Conservation (phyloP, 495 filamentous ascomycete species). For the Sporormia fimetaria region DNA sequence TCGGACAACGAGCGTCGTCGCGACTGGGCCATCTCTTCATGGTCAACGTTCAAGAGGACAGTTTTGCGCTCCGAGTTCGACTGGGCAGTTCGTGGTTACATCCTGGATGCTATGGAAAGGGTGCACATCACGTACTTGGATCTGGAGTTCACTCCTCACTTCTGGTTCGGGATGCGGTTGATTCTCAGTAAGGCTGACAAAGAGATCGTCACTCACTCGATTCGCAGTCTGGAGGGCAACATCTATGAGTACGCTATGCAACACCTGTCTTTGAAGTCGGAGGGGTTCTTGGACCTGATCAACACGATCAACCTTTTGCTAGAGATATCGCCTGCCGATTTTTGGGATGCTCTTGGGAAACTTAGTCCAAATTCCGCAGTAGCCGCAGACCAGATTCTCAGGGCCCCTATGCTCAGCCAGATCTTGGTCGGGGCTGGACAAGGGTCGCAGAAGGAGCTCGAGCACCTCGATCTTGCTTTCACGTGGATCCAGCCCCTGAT, state of each 20-base stretch:
- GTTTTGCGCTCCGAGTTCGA: conserved; percentile 64
- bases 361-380: conserved; percentile 51
- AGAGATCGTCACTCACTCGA: conserved; percentile 60
- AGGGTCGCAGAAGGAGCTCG: conserved; percentile 43
- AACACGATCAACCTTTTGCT: conserved; percentile 56
- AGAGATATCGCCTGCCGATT: conserved; percentile 59
- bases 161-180: conserved; percentile 64
- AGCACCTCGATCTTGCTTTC: conserved; percentile 48
- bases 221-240: conserved; percentile 68
- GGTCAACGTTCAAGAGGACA: conserved; percentile 46
- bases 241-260: conserved; percentile 66
- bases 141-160: conserved; percentile 44
- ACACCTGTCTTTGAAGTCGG: conserved; percentile 52
- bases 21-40: conserved; percentile 58
- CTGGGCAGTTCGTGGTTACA: conserved; percentile 61
- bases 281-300: conserved; percentile 50
- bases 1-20: conserved; percentile 46
- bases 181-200: conserved; percentile 62
- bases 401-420: conserved; percentile 52
- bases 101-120: conserved; percentile 36
- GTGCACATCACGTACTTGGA: conserved; percentile 36
- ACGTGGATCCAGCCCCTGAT: conserved; percentile 68
- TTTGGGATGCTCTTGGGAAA: conserved; percentile 76
- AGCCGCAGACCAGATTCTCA: conserved; percentile 65
- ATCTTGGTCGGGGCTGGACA: conserved; percentile 48